Evolutionary conservation across 192 early-diverging fungal genomes (phyloP), one percentile per base, ranked within the genome.

Genomic region (Dissophora globulifera): DNA sequence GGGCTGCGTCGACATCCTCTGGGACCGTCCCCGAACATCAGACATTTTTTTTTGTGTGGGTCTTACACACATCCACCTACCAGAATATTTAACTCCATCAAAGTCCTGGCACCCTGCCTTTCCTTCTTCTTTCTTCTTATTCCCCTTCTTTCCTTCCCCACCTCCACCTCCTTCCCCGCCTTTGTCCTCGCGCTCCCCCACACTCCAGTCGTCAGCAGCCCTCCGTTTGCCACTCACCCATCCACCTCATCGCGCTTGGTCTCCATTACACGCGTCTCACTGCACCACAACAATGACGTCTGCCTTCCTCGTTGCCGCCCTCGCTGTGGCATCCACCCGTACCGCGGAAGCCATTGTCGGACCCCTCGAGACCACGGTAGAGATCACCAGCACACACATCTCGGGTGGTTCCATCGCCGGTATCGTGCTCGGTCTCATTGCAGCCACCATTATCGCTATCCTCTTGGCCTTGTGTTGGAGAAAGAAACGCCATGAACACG

Each of bases 401-500:
- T 76, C 72, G 7, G 42, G 49, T 0, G 72, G 72, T 22, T 49
- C 72, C 3, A 50, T 76, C 30, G 63, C 72, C 25, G 72, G 72
- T 62, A 67, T 61, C 54, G 58, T 62, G n/a, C 27, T 76, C 5
- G 72, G 72, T 25, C 22, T 52, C 5, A 11, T 76, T 10, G 63
- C 51, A 0, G 50, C 52, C 11, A 1, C 58, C 1, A 41, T 31
- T 6, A 15, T 76, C 9, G 72, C 72, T 19, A 45, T 29, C 31
- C 50, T 67, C 13, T 50, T 67, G 50, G 72, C 58, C n/a, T 50
- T 26, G 13, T 76, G 72, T 58, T 76, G 72, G 72, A 63, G 72
- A 58, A 62, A 56, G 50, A 52, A 46, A 35, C 72, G 72, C 27
- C n/a, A 38, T 22, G 51, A 76, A 17, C 58, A 76, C 40, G 50